A percentile compares a stretch with the other conserved stretches of the same genome.
phyloP scores from a whole-genome alignment of 2,329 filamentous ascomycete genomes.

The Rhynchosporium secalis region DNA sequence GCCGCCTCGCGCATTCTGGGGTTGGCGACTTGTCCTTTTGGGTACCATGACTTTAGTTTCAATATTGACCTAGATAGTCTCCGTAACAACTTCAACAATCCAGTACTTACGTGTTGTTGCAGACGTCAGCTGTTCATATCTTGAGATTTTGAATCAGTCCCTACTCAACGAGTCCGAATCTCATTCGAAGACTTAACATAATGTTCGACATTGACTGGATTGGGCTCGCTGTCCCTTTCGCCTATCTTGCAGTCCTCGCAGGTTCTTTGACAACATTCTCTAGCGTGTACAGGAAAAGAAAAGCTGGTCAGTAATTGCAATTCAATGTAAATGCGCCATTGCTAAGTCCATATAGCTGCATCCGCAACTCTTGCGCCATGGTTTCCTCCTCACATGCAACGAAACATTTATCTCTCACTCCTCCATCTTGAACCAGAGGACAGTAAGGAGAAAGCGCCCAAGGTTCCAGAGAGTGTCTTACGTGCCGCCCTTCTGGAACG shows the following conservation, averaged over 20 bases:
- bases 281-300: conserved; percentile 87
- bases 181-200: conserved; percentile 26
- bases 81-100: neutral
- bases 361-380: conserved; percentile 87
- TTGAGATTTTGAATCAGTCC: neutral
- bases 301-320: conserved; percentile 63
- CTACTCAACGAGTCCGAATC: neutral
- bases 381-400: conserved; percentile 88
- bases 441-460: conserved; percentile 64
- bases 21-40: conserved; percentile 5
- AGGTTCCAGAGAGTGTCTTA: conserved; percentile 79
- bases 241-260: conserved; percentile 84
- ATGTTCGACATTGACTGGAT: conserved; percentile 66
- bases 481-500: conserved; percentile 86
- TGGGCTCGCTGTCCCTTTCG: conserved; percentile 81
- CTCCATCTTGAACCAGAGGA: conserved; percentile 71
- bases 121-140: neutral
- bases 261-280: conserved; percentile 92
- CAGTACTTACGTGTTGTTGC: neutral
- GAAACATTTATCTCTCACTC: conserved; percentile 92
- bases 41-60: neutral
- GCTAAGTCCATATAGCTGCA: conserved; percentile 54
- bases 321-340: conserved; percentile 24
- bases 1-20: conserved; percentile 16
- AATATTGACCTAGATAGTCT: neutral